Conservation (phyloP, 1,284 basidiomycete species). For the Moesziomyces antarcticus region DNA sequence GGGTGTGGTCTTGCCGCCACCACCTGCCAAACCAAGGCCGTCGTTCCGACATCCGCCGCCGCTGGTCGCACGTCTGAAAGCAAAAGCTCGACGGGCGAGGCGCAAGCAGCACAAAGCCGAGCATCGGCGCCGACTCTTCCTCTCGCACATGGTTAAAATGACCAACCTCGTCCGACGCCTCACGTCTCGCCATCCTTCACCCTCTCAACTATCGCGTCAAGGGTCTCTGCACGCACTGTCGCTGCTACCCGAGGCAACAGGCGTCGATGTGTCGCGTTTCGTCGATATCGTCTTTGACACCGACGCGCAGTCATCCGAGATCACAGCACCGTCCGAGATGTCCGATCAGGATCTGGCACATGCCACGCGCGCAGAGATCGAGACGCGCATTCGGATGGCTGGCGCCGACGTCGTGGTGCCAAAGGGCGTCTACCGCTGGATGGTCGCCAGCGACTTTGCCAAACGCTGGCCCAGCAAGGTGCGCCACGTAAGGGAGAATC, state of each 20-base stretch:
- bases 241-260: slow-evolving; percentile 20
- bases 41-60: slow-evolving; percentile 26
- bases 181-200: not conserved
- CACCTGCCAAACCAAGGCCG: slow-evolving; percentile 21
- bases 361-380: slow-evolving; percentile 20
- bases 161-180: slow-evolving; percentile 16
- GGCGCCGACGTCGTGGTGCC: slow-evolving; percentile 28
- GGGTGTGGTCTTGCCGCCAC: slow-evolving; percentile 19
- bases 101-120: slow-evolving; percentile 39
- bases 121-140: slow-evolving; percentile 29
- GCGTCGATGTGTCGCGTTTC: slow-evolving; percentile 20
- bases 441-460: slow-evolving; percentile 35
- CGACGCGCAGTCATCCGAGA: slow-evolving; percentile 36
- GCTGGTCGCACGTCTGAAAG: slow-evolving; percentile 18
- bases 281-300: slow-evolving; percentile 36
- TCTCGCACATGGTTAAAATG: slow-evolving; percentile 23
- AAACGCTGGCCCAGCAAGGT: slow-evolving; percentile 36
- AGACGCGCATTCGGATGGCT: slow-evolving; percentile 10
- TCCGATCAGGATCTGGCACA: slow-evolving; percentile 25
- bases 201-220: not conserved
- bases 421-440: slow-evolving; percentile 34
- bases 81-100: slow-evolving; percentile 32
- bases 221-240: slow-evolving; percentile 4
- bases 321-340: slow-evolving; percentile 33
- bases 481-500: slow-evolving; percentile 23